Evolutionary conservation across 2,329 filamentous ascomycete species (phyloP), one percentile per base, ranked within the genome.

Genomic region (Stagonosporopsis tanaceti): DNA sequence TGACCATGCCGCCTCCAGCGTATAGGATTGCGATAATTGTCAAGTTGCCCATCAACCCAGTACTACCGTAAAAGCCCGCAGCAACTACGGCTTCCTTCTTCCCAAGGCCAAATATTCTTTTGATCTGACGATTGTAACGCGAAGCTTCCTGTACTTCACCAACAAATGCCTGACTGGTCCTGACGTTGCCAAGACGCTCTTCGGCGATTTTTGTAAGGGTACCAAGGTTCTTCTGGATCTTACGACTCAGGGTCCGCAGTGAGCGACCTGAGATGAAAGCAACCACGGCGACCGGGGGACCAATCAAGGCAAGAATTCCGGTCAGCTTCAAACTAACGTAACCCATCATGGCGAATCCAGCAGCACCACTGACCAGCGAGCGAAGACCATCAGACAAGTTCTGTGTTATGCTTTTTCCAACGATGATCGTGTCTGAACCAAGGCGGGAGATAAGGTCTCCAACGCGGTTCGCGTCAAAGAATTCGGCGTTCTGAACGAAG

Each of bases 381-480:
- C 95, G 86, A 50, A 99, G 84, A n/a, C 95, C 95, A 77, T 99
- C 95, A 6, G 94, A 98, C 47, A 99, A 81, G 73, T 99, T 99
- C 73, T 98, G 94, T 0, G 95, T 99, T 64, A 99, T 97, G 70
- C 93, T 97, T 79, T 99, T 99, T 73, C 94, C 95, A 52, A 99
- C 95, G 71, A 99, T 96, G 71, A 98, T 92, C 0, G 95, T 97
- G 76, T 99, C 96, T 2, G 93, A 96, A 70, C 94, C 93, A 42
- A 99, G 86, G 35, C 96, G 89, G 35, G 94, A 98, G 71, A 99
- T 97, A 67, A 99, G 81, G 74, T 99, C 95, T 75, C 95, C 95
- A 25, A 97, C 93, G 25, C 95, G 87, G 79, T 99, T 99, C 37
- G 95, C 95, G 74, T 99, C 95, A 72, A 99, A 99, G 80, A 99